These are phyloP conservation scores for Blastocrithidia nonstop DNA, from an alignment of 208 protist species.

Conservation along the genomic window DNA sequence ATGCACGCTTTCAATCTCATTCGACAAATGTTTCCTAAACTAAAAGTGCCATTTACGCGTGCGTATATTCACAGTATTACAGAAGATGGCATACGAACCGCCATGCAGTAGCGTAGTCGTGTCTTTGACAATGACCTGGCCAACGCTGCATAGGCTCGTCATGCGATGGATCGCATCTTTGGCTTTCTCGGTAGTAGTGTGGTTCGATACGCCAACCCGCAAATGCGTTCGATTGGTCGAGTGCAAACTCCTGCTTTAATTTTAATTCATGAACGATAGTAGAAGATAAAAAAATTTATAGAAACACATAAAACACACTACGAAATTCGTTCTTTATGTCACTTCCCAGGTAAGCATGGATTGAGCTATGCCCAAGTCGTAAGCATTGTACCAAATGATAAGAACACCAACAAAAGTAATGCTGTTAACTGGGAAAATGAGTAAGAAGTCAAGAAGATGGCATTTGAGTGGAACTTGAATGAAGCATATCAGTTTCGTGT, in stretches of 20 bases:
- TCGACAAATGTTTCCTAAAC: conserved; percentile 54
- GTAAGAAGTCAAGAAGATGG: conserved; percentile 7
- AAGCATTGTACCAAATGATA: not conserved
- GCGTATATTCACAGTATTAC: conserved; percentile 89
- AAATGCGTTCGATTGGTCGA: conserved; percentile 82
- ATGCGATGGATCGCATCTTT: conserved; percentile 85
- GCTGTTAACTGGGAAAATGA: conserved; percentile 20
- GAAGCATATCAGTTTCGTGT: conserved; percentile 10
- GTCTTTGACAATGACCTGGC: conserved; percentile 74
- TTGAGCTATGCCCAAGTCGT: conserved; percentile 30
- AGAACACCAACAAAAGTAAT: not conserved
- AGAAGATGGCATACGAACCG: conserved; percentile 55
- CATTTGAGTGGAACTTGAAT: conserved; percentile 17
- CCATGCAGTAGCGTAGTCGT: conserved; percentile 48
- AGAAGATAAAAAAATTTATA: conserved; percentile 41
- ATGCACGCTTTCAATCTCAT: conserved; percentile 70
- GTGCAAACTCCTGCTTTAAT: conserved; percentile 85
- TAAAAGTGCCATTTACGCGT: conserved; percentile 69
- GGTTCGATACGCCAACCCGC: conserved; percentile 70
- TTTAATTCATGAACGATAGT: conserved; percentile 65
- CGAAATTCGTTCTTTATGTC: conserved; percentile 35
- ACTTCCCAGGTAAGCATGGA: conserved; percentile 22
- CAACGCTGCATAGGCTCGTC: conserved; percentile 74
- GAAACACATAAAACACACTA: conserved; percentile 38
- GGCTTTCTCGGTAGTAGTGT: conserved; percentile 84